Base-by-base conservation (phyloP, 495 filamentous ascomycete species). In the Parathielavia appendiculata region DNA sequence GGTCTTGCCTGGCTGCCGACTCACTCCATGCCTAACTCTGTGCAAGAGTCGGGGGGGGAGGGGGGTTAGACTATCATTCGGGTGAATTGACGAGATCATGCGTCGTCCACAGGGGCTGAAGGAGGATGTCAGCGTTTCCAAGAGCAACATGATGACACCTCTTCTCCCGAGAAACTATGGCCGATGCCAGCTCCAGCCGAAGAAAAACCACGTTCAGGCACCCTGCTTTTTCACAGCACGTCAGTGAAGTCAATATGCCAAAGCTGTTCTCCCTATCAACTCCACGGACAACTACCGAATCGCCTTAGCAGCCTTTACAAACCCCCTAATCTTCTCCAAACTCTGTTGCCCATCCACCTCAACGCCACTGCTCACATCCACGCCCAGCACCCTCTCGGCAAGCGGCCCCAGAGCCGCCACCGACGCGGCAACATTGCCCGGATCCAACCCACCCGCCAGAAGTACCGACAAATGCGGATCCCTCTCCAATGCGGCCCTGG, bases 331-430 rank as follows among this genome's bases (percentile, higher is more conserved):
- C 76, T 89, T 95, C 54, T 85, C 82, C 51, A 91, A 47, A 71
- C 87, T 88, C 67, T 99, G 95, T 65, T 76, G 71, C 10, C 92
- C 93, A 62, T 88, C 81, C 23, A 81, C 82, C 75, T 98, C 93
- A 13, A 99, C 90, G 0, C 93, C 93, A 65, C 89, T 95, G 67
- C 91, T 95, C 5, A 96, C 89, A 76, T 99, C 93, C 39, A 99
- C 86, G 2, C 85, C 92, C 39, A 89, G 74, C 4, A 97, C 82
- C 65, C 84, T 79, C 5, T 74, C 71, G 26, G 74, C 77, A 8
- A 78, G 71, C 16, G 76, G 64, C 5, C 83, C 85, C 35, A 88
- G 70, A 26, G 77, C 76, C 7, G 73, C 66, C 1, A 98, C 72
- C 5, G 80, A 76, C 14, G 81, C 76, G 3, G 70, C 72, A 8